Evolutionary conservation across 495 filamentous ascomycete genomes (phyloP).

Genomic region (Aspergillus leporis): DNA sequence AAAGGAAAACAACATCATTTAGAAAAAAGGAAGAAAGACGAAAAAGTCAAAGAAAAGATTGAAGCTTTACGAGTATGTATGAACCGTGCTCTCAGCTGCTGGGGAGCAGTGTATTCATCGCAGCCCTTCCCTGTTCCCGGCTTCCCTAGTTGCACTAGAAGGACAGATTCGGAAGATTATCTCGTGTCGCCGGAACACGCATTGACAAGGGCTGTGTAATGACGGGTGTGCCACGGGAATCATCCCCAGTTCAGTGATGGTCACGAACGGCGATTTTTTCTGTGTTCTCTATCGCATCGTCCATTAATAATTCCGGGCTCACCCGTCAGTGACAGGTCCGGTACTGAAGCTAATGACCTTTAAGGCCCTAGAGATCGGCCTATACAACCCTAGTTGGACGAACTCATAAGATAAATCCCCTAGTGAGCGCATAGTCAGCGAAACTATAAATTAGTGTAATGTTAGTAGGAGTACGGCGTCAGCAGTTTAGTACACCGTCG

Average conservation of each 20-base stretch:
- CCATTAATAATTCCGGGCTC: background rate
- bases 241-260: background rate
- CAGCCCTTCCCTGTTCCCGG: background rate
- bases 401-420: background rate
- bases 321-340: background rate
- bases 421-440: background rate
- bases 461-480: background rate
- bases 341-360: background rate
- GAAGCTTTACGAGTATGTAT: background rate
- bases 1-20: background rate
- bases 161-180: conserved; percentile 11
- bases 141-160: background rate
- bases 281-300: background rate
- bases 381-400: background rate
- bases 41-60: background rate
- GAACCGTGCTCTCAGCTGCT: background rate
- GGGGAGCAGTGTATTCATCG: background rate
- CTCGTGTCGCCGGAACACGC: conserved; percentile 11
- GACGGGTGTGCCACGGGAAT: conserved; percentile 5
- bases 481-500: background rate
- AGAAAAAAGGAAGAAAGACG: background rate
- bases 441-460: background rate
- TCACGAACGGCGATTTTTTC: conserved; percentile 6
- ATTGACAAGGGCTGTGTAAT: background rate
- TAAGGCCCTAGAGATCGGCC: background rate